Evolutionary conservation across 2,329 filamentous ascomycete species (phyloP).

Genomic region (Cladophialophora chaetospira): DNA sequence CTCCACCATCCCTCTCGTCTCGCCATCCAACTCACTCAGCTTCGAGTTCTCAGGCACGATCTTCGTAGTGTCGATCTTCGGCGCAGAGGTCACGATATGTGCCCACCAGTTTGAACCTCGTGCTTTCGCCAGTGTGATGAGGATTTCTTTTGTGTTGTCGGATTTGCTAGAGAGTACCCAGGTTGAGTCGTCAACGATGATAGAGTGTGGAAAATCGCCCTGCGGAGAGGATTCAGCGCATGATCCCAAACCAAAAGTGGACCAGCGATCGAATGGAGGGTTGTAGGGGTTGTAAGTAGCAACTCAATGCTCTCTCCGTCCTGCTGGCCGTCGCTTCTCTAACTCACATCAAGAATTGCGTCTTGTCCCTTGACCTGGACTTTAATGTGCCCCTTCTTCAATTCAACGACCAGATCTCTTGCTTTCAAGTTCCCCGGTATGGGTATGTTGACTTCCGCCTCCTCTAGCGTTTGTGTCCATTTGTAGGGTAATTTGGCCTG

Average conservation of each 20-base stretch:
- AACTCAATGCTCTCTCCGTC: too few relatives aligned
- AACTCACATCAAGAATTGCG: conserved; percentile 73
- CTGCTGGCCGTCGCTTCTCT: too few relatives aligned
- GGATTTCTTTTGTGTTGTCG: conserved; percentile 68
- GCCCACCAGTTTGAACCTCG: conserved; percentile 99
- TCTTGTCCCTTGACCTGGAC: conserved; percentile 87
- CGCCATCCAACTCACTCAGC: conserved; percentile 87
- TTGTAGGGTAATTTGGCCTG: conserved; percentile 93
- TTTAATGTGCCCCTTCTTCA: conserved; percentile 75
- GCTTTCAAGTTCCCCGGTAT: conserved; percentile 84
- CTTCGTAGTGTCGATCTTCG: conserved; percentile 92
- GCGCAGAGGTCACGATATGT: conserved; percentile 82
- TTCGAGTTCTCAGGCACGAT: conserved; percentile 92
- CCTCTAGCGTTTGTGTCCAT: conserved; percentile 90
- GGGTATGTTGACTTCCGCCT: conserved; percentile 76
- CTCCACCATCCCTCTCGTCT: conserved; percentile 96
- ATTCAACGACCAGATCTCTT: conserved; percentile 76
- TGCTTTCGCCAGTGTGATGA: conserved; percentile 88
- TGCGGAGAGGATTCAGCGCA: conserved; percentile 42
- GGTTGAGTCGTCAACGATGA: conserved; percentile 83
- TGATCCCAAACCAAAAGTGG: conserved; percentile 11
- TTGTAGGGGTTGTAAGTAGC: too few relatives aligned
- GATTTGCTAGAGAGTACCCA: conserved; percentile 81
- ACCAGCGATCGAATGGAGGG: background rate
- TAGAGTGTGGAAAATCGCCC: conserved; percentile 80